Percentiles rank a stretch among this genome's conserved stretches.
phyloP scores from a whole-genome alignment of 2,329 filamentous ascomycete genomes.

The Calonectria naviculata region DNA sequence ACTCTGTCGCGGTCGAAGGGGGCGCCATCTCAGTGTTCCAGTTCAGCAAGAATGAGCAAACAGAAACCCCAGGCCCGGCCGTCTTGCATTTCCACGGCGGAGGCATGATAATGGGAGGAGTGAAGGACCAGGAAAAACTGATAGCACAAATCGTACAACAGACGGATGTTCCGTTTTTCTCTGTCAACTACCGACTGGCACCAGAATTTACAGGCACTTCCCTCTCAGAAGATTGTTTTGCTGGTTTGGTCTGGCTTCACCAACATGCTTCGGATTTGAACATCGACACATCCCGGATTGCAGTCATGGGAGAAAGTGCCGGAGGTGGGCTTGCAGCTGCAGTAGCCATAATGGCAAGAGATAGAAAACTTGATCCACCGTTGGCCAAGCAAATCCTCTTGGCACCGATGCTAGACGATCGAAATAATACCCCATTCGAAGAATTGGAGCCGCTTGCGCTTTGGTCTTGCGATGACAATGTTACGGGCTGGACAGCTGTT shows the following conservation, averaged over 20 bases:
- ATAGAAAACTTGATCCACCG: background rate
- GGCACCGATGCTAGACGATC: conserved; percentile 22
- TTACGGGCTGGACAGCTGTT: background rate
- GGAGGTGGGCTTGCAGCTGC: conserved; percentile 14
- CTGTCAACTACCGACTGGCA: conserved; percentile 21
- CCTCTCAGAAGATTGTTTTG: conserved; percentile 12
- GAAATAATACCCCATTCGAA: background rate
- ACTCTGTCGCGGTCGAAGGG: background rate
- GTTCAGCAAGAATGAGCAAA: background rate
- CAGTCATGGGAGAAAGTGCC: conserved; percentile 25
- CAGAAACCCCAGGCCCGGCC: background rate
- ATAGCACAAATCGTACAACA: background rate
- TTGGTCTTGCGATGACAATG: background rate
- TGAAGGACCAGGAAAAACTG: background rate
- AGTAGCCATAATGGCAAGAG: conserved; percentile 5
- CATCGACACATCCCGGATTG: conserved; percentile 2
- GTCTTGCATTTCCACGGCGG: background rate
- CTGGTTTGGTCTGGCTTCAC: background rate
- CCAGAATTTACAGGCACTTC: conserved; percentile 12
- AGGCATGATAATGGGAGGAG: background rate
- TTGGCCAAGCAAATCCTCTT: conserved; percentile 11
- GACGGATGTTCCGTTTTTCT: conserved; percentile 13
- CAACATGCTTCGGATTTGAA: background rate
- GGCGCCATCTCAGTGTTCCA: background rate
- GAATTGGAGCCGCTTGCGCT: background rate